phyloP scores from a whole-genome alignment of 2,329 filamentous ascomycete species.

The Claviceps arundinis region DNA sequence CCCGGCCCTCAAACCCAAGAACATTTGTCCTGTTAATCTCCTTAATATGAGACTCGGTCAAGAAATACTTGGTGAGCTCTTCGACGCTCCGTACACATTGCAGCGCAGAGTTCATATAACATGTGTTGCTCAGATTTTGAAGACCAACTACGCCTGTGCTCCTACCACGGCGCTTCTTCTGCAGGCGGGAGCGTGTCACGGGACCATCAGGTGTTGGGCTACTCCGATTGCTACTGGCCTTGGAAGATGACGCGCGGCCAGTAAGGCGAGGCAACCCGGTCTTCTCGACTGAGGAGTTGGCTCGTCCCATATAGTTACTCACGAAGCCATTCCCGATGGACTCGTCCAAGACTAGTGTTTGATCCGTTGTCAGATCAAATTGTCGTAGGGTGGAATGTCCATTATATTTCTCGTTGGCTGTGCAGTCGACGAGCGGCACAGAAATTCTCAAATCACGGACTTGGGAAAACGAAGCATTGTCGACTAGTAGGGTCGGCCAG shows the following conservation, averaged over 20 bases:
- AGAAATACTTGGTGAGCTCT: constrained; percentile 85
- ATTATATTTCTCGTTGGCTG: constrained; percentile 63
- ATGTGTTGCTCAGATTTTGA: constrained; percentile 88
- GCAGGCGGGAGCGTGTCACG: constrained; percentile 58
- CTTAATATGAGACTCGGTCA: constrained; percentile 56
- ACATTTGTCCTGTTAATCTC: constrained; percentile 82
- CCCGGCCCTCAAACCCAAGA: constrained; percentile 70
- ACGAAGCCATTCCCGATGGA: constrained; percentile 48
- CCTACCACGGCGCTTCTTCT: constrained; percentile 56
- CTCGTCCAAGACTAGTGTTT: constrained; percentile 76
- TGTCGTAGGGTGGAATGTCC: constrained; percentile 53
- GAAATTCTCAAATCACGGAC: constrained; percentile 15
- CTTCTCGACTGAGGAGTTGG: constrained; percentile 20
- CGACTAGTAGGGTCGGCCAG: constrained; percentile 31
- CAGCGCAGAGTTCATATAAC: constrained; percentile 97
- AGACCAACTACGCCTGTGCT: constrained; percentile 69
- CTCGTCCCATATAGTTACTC: constrained; percentile 30
- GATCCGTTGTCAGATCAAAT: constrained; percentile 56
- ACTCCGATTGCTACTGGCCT: constrained; percentile 45
- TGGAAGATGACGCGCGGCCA: constrained; percentile 15
- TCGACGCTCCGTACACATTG: constrained; percentile 91
- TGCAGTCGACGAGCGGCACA: constrained; percentile 43
- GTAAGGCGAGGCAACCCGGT: constrained; percentile 20
- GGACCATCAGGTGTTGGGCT: constrained; percentile 49
- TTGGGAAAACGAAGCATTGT: constrained; percentile 39